Conservation (phyloP, 2,329 filamentous ascomycete species). For the Xylariaceae sp. region DNA sequence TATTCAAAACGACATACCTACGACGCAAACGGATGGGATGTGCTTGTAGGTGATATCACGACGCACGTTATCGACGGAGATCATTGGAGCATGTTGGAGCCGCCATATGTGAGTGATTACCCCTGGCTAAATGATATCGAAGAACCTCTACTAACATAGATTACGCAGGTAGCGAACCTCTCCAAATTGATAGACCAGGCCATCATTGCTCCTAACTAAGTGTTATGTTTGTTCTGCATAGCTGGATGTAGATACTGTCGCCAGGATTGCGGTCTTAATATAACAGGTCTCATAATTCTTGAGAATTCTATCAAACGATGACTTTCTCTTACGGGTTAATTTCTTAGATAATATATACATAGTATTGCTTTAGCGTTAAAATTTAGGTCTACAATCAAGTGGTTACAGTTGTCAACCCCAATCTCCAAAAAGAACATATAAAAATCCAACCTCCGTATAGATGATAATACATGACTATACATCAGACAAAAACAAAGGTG, state of each 20-base stretch:
- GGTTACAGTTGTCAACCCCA: too few relatives aligned
- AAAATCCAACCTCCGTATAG: too few relatives aligned
- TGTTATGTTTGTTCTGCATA: too few relatives aligned
- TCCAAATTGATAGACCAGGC: slow-evolving; percentile 12
- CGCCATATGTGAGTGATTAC: slow-evolving; percentile 18
- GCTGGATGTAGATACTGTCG: too few relatives aligned
- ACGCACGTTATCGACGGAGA: slow-evolving; percentile 16
- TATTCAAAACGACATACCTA: slow-evolving; percentile 11
- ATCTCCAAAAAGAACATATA: too few relatives aligned
- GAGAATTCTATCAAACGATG: too few relatives aligned
- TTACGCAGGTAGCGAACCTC: slow-evolving; percentile 6
- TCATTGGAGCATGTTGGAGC: slow-evolving; percentile 21
- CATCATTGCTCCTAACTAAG: neutral
- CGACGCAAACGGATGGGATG: slow-evolving; percentile 18
- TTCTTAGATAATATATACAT: too few relatives aligned
- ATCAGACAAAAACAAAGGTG: neutral
- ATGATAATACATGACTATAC: neutral
- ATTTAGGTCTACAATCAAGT: too few relatives aligned
- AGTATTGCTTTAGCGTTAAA: too few relatives aligned
- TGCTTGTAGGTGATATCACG: slow-evolving; percentile 14
- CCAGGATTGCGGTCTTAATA: neutral
- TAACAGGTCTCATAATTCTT: too few relatives aligned
- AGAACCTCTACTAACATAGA: neutral
- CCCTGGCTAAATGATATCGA: neutral
- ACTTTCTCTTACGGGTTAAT: too few relatives aligned